Percentiles rank a stretch among this genome's conserved stretches.
phyloP scores from a whole-genome alignment of 257 asterid species.

The Penstemon newberryi region DNA sequence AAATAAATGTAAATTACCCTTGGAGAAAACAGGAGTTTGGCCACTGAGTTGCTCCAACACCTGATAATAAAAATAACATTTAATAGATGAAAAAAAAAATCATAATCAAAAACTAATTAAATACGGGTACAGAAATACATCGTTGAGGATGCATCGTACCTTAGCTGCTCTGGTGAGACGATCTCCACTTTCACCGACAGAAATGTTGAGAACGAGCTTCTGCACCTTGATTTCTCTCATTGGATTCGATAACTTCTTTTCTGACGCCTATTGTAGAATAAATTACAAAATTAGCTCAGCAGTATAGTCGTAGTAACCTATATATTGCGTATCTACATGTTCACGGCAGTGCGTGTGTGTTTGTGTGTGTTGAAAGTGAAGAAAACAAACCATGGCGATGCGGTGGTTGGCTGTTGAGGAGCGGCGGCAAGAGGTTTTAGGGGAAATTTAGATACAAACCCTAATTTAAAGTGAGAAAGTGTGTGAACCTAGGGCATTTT shows the following conservation, averaged over 20 bases:
- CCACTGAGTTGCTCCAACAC: constrained; percentile 26
- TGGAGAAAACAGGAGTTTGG: constrained; percentile 20
- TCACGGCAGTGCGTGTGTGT: not conserved
- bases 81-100: not conserved
- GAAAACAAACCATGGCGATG: constrained; percentile 25
- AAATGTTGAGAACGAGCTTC: constrained; percentile 28
- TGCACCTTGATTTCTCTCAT: constrained; percentile 27
- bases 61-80: not conserved
- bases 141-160: not conserved
- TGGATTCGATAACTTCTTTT: constrained; percentile 23
- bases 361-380: not conserved
- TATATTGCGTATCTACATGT: no score
- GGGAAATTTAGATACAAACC: constrained; percentile 8
- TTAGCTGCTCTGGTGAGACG: constrained; percentile 28
- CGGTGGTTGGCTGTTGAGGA: constrained; percentile 24
- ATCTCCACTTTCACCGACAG: constrained; percentile 27
- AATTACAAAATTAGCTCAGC: not conserved
- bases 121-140: not conserved
- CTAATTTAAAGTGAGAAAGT: not conserved
- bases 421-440: constrained; percentile 22
- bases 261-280: constrained; percentile 13
- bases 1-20: not conserved
- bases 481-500: constrained; percentile 23
- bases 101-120: not conserved
- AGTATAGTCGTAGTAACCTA: not conserved